These are phyloP conservation scores for Alisma plantagoaquatica DNA, from an alignment of 106 monocot species.

Conservation along the genomic window DNA sequence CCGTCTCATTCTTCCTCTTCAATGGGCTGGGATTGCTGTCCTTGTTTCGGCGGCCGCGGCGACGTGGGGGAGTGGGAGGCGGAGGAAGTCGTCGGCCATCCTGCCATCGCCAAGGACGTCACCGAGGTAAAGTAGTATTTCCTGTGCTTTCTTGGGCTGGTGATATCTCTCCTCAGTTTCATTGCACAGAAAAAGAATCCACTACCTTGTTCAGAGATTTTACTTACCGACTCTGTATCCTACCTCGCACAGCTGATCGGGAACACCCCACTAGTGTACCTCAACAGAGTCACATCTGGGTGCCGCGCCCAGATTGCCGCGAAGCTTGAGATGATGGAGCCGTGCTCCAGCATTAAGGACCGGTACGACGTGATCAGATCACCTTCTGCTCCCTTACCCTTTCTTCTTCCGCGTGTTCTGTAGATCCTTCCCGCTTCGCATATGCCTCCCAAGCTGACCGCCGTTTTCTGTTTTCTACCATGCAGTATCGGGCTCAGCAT, in stretches of 20 bases:
- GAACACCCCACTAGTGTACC: conserved; percentile 61
- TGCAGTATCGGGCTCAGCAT: conserved; percentile 74
- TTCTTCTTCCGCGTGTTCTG: no score
- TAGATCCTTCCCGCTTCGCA: no score
- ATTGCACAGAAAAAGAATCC: no score
- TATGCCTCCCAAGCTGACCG: no score
- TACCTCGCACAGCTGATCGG: conserved; percentile 38
- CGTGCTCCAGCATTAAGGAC: conserved; percentile 67
- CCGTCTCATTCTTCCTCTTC: no score
- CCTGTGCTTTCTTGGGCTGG: neutral
- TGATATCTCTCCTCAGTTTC: neutral
- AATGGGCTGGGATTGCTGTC: no score
- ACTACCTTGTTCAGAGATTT: neutral
- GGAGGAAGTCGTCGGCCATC: no score
- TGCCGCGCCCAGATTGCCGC: conserved; percentile 49
- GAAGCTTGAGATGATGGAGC: conserved; percentile 67
- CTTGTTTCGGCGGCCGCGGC: no score
- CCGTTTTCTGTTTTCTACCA: no score
- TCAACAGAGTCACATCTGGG: conserved; percentile 34
- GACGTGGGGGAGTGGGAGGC: no score
- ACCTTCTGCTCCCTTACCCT: neutral
- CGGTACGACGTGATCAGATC: conserved; percentile 1
- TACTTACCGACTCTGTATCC: neutral
- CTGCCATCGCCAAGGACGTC: conserved; percentile 59
- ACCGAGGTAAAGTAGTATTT: conserved; percentile 27